Evolutionary conservation across 441 rosid genomes (phyloP).

Genomic region (Omphalea diandra): DNA sequence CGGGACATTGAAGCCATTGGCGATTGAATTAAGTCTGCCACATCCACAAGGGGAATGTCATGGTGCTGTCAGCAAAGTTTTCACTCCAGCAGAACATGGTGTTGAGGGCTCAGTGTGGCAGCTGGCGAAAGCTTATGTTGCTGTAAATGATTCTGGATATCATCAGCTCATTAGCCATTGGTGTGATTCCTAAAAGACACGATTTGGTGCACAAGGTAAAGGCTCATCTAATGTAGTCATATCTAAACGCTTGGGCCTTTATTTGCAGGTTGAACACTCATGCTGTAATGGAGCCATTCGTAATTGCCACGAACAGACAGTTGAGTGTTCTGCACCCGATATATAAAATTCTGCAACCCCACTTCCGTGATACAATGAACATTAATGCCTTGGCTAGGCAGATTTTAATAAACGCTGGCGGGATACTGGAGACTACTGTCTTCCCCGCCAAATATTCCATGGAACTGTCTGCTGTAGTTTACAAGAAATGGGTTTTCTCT

Average conservation of each 20-base stretch:
- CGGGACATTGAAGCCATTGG: slow-evolving; percentile 72
- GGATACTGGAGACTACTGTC: slow-evolving; percentile 59
- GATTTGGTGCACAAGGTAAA: slow-evolving; percentile 6
- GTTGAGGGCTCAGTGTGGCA: slow-evolving; percentile 73
- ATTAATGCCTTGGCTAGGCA: slow-evolving; percentile 89
- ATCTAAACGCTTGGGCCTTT: neutral
- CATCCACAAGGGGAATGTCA: slow-evolving; percentile 62
- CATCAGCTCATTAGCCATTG: slow-evolving; percentile 90
- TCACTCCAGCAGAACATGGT: slow-evolving; percentile 59
- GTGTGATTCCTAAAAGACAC: slow-evolving; percentile 37
- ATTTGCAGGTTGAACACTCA: slow-evolving; percentile 73
- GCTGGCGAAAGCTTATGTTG: slow-evolving; percentile 87
- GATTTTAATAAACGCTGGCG: slow-evolving; percentile 74
- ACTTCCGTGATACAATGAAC: slow-evolving; percentile 84
- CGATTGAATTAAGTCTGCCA: slow-evolving; percentile 87
- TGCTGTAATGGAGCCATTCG: slow-evolving; percentile 82
- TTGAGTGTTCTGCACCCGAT: slow-evolving; percentile 85
- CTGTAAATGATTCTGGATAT: slow-evolving; percentile 84
- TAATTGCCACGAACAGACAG: slow-evolving; percentile 75
- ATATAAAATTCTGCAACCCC: slow-evolving; percentile 83
- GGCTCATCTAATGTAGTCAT: neutral
- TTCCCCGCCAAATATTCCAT: slow-evolving; percentile 69
- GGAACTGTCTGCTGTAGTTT: slow-evolving; percentile 77
- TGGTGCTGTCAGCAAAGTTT: slow-evolving; percentile 70
- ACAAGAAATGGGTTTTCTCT: slow-evolving; percentile 72